phyloP scores from a whole-genome alignment of 176 grass and related monocot genomes.

The Triticum dicoccoides region DNA sequence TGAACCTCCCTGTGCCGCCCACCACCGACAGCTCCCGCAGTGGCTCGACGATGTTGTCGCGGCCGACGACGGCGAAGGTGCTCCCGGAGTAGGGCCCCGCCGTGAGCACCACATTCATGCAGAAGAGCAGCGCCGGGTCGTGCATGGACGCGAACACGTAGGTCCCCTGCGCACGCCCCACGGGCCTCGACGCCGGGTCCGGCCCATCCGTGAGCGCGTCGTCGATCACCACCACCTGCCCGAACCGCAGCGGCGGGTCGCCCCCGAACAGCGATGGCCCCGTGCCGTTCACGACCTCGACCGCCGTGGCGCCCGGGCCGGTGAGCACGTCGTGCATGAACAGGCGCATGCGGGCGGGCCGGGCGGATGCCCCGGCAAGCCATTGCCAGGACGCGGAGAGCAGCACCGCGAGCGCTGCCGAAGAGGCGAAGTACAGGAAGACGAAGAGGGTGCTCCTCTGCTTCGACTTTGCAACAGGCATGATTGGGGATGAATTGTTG shows the following conservation, averaged over 20 bases:
- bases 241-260: neutral
- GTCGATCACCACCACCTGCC: slow-evolving; percentile 3
- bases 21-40: slow-evolving; percentile 13
- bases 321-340: slow-evolving; percentile 22
- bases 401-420: neutral
- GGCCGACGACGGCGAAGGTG: neutral
- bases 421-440: neutral
- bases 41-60: neutral
- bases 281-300: neutral
- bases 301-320: neutral
- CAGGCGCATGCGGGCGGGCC: neutral
- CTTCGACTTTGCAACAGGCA: neutral
- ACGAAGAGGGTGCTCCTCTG: neutral
- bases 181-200: neutral
- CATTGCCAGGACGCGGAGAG: neutral
- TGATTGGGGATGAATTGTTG: neutral
- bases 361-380: neutral
- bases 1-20: slow-evolving; percentile 19
- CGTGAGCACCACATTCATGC: neutral
- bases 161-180: neutral
- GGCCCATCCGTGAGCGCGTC: neutral
- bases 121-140: neutral
- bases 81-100: neutral
- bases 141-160: neutral
- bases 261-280: neutral